Percentiles rank a stretch among this genome's conserved stretches.
These are phyloP conservation scores for Hymenoscyphus albidus DNA, from an alignment of 2,329 filamentous ascomycete genomes.

Conservation along the genomic window DNA sequence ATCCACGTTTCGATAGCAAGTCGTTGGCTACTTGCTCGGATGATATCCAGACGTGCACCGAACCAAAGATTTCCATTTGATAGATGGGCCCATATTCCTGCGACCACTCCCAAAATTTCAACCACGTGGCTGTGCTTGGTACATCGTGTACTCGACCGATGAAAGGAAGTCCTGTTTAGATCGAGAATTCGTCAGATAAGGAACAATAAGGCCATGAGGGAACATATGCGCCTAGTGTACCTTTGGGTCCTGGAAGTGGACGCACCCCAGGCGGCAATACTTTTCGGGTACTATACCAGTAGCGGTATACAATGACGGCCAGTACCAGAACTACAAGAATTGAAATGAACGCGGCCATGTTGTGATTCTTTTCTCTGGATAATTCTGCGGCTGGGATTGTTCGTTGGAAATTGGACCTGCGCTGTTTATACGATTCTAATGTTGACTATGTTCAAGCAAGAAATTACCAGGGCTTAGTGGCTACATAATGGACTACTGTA, in stretches of 20 bases:
- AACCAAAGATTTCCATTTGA: slow-evolving; percentile 44
- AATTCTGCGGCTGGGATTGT: not conserved
- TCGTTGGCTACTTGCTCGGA: slow-evolving; percentile 45
- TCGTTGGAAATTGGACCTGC: not conserved
- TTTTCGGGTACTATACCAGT: slow-evolving; percentile 14
- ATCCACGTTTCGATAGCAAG: slow-evolving; percentile 40
- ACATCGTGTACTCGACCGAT: slow-evolving; percentile 46
- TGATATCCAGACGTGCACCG: slow-evolving; percentile 47
- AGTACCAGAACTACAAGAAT: slow-evolving; percentile 5
- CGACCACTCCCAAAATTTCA: slow-evolving; percentile 48
- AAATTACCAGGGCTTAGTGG: not conserved
- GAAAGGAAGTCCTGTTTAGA: slow-evolving; percentile 39
- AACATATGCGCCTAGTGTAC: slow-evolving; percentile 5
- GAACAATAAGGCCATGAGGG: not conserved
- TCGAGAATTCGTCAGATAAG: slow-evolving; percentile 8
- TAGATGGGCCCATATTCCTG: slow-evolving; percentile 46
- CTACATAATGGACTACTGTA: not conserved
- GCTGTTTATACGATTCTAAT: slow-evolving; percentile 6
- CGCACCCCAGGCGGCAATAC: slow-evolving; percentile 20
- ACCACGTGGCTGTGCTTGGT: slow-evolving; percentile 40
- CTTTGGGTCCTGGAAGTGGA: slow-evolving; percentile 22
- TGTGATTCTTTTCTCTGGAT: not conserved
- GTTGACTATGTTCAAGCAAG: not conserved
- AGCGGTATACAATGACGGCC: slow-evolving; percentile 5
- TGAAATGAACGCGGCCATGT: slow-evolving; percentile 8